These are phyloP conservation scores for Sanghuangporus sanghuang DNA, from an alignment of 1,284 basidiomycete genomes.

Conservation along the genomic window DNA sequence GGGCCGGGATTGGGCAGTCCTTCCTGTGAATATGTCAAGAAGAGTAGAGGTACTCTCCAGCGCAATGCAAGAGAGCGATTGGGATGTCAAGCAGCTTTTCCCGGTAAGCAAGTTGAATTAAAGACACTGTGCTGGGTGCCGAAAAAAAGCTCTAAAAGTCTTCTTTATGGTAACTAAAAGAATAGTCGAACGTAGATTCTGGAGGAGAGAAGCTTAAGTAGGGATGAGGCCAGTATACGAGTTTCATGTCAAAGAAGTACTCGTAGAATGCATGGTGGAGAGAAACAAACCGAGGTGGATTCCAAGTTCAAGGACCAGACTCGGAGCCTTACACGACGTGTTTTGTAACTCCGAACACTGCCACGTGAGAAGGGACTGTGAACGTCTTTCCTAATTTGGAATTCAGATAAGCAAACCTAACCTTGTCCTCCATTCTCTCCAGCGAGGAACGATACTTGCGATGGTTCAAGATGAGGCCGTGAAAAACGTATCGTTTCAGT, in stretches of 20 bases:
- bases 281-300: slow-evolving; percentile 1
- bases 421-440: neutral
- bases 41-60: neutral
- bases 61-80: neutral
- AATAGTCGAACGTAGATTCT: neutral
- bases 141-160: neutral
- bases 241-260: neutral
- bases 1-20: neutral
- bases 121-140: neutral
- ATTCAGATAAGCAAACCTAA: neutral
- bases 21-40: neutral
- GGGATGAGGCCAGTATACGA: neutral
- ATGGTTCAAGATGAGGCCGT: neutral
- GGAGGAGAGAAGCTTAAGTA: neutral
- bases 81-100: neutral
- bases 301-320: neutral
- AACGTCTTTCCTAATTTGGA: neutral
- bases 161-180: neutral
- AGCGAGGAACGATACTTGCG: neutral
- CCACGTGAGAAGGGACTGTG: neutral
- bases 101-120: neutral
- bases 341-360: neutral
- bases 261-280: neutral
- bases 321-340: neutral
- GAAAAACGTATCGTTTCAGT: slow-evolving; percentile 45